Percentiles rank a stretch among this genome's conserved stretches.
Evolutionary conservation across 768 basidiomycete species (phyloP).

Genomic region (Crepidotus variabilis): DNA sequence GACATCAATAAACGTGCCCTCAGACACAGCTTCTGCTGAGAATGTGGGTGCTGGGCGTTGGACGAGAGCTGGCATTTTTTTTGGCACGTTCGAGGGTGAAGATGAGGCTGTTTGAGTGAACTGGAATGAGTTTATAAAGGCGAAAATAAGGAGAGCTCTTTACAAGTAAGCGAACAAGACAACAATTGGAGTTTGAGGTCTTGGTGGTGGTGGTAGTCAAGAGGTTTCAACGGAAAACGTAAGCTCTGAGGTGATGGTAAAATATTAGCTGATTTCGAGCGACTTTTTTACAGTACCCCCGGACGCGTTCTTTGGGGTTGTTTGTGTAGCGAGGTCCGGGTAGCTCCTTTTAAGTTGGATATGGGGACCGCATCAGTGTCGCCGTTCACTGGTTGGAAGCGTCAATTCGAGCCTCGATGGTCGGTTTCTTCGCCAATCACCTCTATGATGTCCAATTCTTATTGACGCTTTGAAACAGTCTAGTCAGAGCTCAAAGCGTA

Average conservation of each 20-base stretch:
- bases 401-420: no score
- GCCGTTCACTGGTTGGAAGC: no score
- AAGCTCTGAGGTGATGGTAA: constrained; percentile 2
- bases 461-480: no score
- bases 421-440: no score
- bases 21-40: constrained; percentile 68
- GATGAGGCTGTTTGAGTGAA: no score
- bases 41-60: constrained; percentile 88
- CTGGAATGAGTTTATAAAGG: no score
- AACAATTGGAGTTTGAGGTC: no score
- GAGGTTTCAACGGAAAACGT: neutral
- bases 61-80: constrained; percentile 55
- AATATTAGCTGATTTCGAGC: constrained; percentile 9
- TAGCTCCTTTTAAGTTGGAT: neutral
- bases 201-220: neutral
- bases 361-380: no score
- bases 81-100: neutral
- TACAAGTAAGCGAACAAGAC: no score
- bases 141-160: no score
- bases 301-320: constrained; percentile 23
- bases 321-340: constrained; percentile 10
- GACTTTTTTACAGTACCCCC: constrained; percentile 7
- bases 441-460: no score
- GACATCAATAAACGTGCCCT: constrained; percentile 74
- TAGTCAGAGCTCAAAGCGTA: no score